Evolutionary conservation across 441 rosid genomes (phyloP).

Genomic region (Syzygium syzygioides): DNA sequence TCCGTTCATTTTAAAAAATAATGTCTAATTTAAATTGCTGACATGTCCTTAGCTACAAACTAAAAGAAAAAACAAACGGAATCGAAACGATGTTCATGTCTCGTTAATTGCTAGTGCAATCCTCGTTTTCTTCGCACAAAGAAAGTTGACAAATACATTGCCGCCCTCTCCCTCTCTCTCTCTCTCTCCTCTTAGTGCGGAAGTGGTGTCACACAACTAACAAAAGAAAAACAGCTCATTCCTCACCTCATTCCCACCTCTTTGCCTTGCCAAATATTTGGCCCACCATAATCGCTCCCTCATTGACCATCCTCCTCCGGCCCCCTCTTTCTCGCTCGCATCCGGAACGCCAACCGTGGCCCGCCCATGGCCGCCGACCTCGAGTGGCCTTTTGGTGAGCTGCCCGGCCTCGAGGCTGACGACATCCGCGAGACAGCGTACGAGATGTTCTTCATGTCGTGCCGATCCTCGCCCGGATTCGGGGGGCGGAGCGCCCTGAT

Average conservation of each 20-base stretch:
- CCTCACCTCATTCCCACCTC: neutral
- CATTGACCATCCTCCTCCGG: neutral
- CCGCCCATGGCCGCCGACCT: neutral
- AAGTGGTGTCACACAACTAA: neutral
- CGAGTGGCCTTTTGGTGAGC: neutral
- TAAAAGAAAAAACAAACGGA: neutral
- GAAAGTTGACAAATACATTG: neutral
- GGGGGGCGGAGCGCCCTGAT: constrained; percentile 9
- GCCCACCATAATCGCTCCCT: neutral
- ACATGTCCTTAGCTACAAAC: neutral
- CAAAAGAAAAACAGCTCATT: neutral
- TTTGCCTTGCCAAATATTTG: neutral
- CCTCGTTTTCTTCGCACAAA: neutral
- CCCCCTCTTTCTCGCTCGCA: neutral
- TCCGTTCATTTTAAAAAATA: too few relatives aligned
- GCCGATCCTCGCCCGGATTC: constrained; percentile 10
- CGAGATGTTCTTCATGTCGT: neutral
- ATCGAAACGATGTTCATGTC: neutral
- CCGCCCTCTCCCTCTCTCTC: neutral
- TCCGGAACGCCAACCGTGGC: neutral
- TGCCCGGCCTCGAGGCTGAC: neutral
- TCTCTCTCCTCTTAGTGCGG: neutral
- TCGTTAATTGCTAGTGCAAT: neutral
- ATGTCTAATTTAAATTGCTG: too few relatives aligned
- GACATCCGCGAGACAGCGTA: neutral